These are phyloP conservation scores for Fraxinus cuspidata DNA, from an alignment of 257 asterid species.

Conservation along the genomic window DNA sequence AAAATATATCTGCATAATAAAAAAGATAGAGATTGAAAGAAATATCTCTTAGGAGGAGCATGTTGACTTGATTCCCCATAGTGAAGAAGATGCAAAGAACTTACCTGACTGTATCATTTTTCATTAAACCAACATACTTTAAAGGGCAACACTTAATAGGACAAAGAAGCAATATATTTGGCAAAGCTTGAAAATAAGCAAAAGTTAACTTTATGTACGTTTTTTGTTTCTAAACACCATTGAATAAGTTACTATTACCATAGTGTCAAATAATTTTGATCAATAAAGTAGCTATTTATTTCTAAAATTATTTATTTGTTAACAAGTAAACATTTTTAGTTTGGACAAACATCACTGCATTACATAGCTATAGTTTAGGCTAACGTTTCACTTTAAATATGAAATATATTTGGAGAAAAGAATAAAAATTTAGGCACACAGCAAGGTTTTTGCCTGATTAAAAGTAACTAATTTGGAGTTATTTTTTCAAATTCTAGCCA, in stretches of 20 bases:
- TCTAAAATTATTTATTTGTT: too few relatives aligned
- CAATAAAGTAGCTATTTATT: neutral
- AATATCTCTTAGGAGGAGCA: neutral
- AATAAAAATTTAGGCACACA: too few relatives aligned
- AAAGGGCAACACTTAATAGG: neutral
- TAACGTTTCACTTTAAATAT: too few relatives aligned
- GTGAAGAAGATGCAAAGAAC: conserved; percentile 11
- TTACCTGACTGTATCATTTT: neutral
- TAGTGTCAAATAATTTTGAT: neutral
- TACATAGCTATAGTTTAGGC: neutral
- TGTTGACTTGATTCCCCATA: neutral
- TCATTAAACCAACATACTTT: conserved; percentile 3
- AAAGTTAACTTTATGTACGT: too few relatives aligned
- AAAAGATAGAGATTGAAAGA: neutral
- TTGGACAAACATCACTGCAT: too few relatives aligned
- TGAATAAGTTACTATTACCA: neutral
- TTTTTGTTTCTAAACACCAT: neutral
- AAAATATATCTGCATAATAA: conserved; percentile 18
- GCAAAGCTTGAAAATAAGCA: neutral
- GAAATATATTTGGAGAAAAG: neutral
- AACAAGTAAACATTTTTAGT: too few relatives aligned
- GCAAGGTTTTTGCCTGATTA: too few relatives aligned
- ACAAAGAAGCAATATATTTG: neutral
- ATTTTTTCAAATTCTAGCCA: too few relatives aligned
- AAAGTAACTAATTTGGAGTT: too few relatives aligned